These are phyloP conservation scores for Eimeria maxima DNA, from an alignment of 169 alveolate species.

Conservation along the genomic window DNA sequence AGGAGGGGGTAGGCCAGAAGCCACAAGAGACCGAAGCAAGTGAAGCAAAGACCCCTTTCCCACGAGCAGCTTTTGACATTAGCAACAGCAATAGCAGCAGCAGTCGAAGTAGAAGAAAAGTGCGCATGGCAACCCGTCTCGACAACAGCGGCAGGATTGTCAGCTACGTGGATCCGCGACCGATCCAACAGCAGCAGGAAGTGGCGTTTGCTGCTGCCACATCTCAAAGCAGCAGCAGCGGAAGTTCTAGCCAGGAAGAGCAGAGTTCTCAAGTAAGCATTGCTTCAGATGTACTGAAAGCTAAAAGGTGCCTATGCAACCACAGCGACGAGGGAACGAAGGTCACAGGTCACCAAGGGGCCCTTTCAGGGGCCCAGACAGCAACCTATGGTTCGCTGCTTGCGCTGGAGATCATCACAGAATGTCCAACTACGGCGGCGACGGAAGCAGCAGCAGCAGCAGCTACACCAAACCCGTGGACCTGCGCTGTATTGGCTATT, in stretches of 20 bases:
- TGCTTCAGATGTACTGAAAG: constrained; percentile 58
- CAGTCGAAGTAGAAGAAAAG: constrained; percentile 7
- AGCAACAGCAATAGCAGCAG: constrained; percentile 20
- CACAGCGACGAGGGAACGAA: not conserved
- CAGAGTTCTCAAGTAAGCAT: constrained; percentile 50
- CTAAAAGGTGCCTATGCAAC: constrained; percentile 21
- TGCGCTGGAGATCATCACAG: constrained; percentile 76
- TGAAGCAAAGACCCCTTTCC: not conserved
- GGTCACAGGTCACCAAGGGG: not conserved
- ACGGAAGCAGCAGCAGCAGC: constrained; percentile 81
- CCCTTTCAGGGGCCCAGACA: not conserved
- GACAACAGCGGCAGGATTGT: constrained; percentile 74
- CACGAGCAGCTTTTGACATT: not conserved
- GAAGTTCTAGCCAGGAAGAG: constrained; percentile 22
- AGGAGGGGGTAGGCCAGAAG: not conserved
- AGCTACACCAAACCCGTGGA: constrained; percentile 71
- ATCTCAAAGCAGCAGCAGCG: constrained; percentile 57
- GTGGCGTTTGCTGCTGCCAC: constrained; percentile 5
- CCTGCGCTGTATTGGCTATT: constrained; percentile 78
- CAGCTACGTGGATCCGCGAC: constrained; percentile 45
- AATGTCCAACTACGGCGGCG: constrained; percentile 45
- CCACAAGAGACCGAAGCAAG: not conserved
- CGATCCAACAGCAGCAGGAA: constrained; percentile 41
- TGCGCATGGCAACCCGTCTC: constrained; percentile 60
- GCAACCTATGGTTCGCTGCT: constrained; percentile 76